Evolutionary conservation across 2,329 filamentous ascomycete genomes (phyloP), one percentile per base, ranked within the genome.

Genomic region (Periglandula ipomoeae): DNA sequence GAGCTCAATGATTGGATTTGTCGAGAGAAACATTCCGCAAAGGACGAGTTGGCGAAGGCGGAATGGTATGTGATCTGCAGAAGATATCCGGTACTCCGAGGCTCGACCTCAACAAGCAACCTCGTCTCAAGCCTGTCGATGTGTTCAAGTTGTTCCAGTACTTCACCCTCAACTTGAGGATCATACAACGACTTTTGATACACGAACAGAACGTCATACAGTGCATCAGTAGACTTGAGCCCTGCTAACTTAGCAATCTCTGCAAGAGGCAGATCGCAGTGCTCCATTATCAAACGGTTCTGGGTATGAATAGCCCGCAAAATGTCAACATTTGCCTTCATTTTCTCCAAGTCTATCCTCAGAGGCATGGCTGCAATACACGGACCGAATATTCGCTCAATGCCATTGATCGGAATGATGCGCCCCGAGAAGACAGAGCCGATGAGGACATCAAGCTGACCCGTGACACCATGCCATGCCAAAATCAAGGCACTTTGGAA

Each of bases 341-440:
- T 68, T 8, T 71, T 69, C 1, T 69, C 66, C 0, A 85, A 57
- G 50, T 87, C 72, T 4, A 84, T 65, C n/a, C 88, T 75, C 1
- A 89, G 69, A 2, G 90, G 90, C 6, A 93, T 65, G 0, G 87
- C 85, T 1, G 82, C 72, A 45, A 96, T 81, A 57, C 86, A 93
- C 9, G 90, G 90, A 0, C 90, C 90, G 49, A 91, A 71, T 3
- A 90, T 76, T 1, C 77, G 70, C 53, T 95, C 88, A 30, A 95
- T 79, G 0, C 75, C 78, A 4, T 73, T 61, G 2, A 95, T 62
- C 0, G 87, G 78, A n/a, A 89, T 64, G 1, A 85, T 88, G 48
- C 90, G 76, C 2, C 89, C 89, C 9, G 89, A 95, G 11, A 86
- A 85, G 4, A 95, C 87, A 1, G 81, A 84, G 0, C 90, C 90